These are phyloP conservation scores for Entomortierella lignicola DNA, from an alignment of 192 early-diverging fungal genomes.

Conservation along the genomic window DNA sequence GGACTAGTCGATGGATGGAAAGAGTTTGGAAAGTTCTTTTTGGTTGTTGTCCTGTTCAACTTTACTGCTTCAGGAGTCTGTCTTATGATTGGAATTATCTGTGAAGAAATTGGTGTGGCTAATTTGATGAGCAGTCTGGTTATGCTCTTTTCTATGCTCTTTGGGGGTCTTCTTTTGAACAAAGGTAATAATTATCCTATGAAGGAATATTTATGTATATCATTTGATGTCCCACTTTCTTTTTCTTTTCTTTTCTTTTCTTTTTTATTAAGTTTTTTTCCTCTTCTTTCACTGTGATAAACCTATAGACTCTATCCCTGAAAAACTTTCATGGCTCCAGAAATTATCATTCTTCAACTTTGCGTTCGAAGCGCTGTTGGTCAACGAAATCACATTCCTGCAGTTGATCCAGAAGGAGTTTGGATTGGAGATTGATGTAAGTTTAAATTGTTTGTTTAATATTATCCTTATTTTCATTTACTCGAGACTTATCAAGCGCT, in stretches of 20 bases:
- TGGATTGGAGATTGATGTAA: conserved; percentile 84
- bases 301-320: conserved; percentile 73
- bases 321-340: conserved; percentile 72
- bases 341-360: conserved; percentile 89
- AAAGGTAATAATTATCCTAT: too few relatives aligned
- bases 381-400: conserved; percentile 89
- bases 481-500: too few relatives aligned
- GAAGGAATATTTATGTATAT: too few relatives aligned
- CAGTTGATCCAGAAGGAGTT: conserved; percentile 82
- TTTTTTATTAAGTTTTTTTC: not conserved
- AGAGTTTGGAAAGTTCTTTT: conserved; percentile 76
- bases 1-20: conserved; percentile 68
- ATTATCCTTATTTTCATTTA: too few relatives aligned
- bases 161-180: conserved; percentile 91
- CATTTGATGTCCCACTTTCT: too few relatives aligned
- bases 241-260: not conserved
- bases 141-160: conserved; percentile 90
- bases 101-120: conserved; percentile 75
- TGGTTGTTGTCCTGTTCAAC: conserved; percentile 87
- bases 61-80: conserved; percentile 80
- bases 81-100: conserved; percentile 76
- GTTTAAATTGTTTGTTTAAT: too few relatives aligned
- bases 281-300: not conserved
- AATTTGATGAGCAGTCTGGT: conserved; percentile 80
- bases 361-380: conserved; percentile 89